Percentiles rank a stretch among this genome's conserved stretches.
These are phyloP conservation scores for Astrocystis sublimbata DNA, from an alignment of 495 filamentous ascomycete genomes.

Conservation along the genomic window DNA sequence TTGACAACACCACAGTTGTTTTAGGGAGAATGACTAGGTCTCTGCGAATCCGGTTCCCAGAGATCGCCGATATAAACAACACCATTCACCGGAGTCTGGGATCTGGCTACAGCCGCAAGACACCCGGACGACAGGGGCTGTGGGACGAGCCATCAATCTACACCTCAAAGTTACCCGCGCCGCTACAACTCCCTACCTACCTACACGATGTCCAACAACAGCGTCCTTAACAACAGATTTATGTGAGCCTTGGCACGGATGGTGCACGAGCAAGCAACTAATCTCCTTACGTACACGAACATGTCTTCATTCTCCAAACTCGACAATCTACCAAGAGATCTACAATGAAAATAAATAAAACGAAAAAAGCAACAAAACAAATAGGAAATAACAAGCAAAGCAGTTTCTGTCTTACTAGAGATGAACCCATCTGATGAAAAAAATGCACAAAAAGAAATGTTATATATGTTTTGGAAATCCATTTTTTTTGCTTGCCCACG, in stretches of 20 bases:
- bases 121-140: neutral
- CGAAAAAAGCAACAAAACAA: constrained; percentile 3
- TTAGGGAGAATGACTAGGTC: no score
- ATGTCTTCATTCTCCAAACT: constrained; percentile 6
- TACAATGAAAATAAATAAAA: neutral
- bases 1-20: no score
- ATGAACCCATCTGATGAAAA: constrained; percentile 15
- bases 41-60: no score
- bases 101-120: no score
- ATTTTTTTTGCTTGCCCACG: no score
- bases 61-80: no score
- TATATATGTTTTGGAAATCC: no score
- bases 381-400: constrained; percentile 15
- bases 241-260: constrained; percentile 6
- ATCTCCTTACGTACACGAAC: constrained; percentile 16
- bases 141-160: neutral
- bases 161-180: neutral
- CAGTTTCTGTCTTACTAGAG: constrained; percentile 18
- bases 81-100: no score
- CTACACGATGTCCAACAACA: neutral
- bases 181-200: neutral
- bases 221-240: neutral
- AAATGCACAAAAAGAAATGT: no score
- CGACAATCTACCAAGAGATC: neutral
- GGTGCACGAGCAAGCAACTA: constrained; percentile 9